Conservation (phyloP, 148 eudicot species). For the Silene conica region DNA sequence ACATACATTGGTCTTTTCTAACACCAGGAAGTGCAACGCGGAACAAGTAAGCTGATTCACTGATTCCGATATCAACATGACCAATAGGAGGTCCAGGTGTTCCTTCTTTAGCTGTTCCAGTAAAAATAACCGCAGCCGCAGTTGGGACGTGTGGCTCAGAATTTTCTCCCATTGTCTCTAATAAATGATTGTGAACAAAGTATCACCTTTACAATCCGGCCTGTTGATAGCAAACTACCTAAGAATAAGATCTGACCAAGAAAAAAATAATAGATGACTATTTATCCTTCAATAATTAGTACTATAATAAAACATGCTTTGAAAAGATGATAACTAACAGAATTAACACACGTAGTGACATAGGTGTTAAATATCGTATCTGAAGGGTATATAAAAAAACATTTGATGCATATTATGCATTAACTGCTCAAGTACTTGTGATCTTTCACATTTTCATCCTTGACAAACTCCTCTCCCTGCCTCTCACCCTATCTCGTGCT, state of each 20-base stretch:
- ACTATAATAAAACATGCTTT: neutral
- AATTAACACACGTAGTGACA: neutral
- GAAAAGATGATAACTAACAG: neutral
- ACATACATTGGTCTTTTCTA: slow-evolving; percentile 63
- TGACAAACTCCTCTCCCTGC: neutral
- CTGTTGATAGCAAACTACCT: slow-evolving; percentile 7
- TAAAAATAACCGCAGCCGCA: slow-evolving; percentile 35
- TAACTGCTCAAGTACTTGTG: neutral
- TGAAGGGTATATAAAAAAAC: neutral
- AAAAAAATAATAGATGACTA: neutral
- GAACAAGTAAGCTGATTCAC: slow-evolving; percentile 59
- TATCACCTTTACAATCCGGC: neutral
- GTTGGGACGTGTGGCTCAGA: neutral
- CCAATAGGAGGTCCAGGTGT: slow-evolving; percentile 65
- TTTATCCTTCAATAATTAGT: neutral
- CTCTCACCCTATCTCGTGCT: neutral
- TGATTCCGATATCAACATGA: slow-evolving; percentile 70
- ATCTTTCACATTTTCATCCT: neutral
- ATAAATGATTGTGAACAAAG: neutral
- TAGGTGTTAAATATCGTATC: neutral
- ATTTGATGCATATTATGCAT: neutral
- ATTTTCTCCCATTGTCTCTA: slow-evolving; percentile 29
- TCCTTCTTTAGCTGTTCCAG: slow-evolving; percentile 71
- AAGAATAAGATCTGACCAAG: neutral
- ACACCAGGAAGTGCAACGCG: slow-evolving; percentile 89